Percentiles rank a stretch among this genome's conserved stretches.
Evolutionary conservation across 2,329 filamentous ascomycete genomes (phyloP).

Genomic region (Lachnellula willkommii): DNA sequence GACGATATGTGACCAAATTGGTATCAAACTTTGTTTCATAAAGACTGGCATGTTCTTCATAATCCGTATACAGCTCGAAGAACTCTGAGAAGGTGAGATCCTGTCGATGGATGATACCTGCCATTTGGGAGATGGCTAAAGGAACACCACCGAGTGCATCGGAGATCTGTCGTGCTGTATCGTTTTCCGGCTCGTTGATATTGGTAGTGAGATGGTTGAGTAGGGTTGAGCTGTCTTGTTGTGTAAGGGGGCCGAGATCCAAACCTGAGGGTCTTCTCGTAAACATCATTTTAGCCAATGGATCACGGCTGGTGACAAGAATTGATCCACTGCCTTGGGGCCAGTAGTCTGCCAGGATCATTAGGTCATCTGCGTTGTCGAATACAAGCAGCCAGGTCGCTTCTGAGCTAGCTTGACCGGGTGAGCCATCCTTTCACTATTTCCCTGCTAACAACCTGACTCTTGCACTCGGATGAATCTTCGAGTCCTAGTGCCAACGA

Average conservation of each 20-base stretch:
- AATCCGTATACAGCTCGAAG: neutral
- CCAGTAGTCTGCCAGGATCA: conserved; percentile 24
- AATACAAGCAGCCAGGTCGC: conserved; percentile 33
- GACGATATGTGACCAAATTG: neutral
- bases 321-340: conserved; percentile 30
- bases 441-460: too few relatives aligned
- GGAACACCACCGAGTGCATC: conserved; percentile 17
- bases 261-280: conserved; percentile 9
- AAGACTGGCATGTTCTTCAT: neutral
- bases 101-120: conserved; percentile 17
- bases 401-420: conserved; percentile 6
- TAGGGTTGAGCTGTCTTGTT: conserved; percentile 1
- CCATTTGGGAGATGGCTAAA: conserved; percentile 22
- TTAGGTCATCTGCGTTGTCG: conserved; percentile 37
- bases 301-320: conserved; percentile 33
- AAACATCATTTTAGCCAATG: conserved; percentile 21
- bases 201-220: conserved; percentile 5
- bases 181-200: conserved; percentile 1
- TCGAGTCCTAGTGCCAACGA: conserved; percentile 25
- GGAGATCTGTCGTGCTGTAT: conserved; percentile 12
- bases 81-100: conserved; percentile 9
- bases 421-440: neutral
- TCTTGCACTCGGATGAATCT: conserved; percentile 19
- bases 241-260: conserved; percentile 9
- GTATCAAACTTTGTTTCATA: neutral